Conservation (phyloP, 176 grass and related monocot species). For the Carex scoparia region DNA sequence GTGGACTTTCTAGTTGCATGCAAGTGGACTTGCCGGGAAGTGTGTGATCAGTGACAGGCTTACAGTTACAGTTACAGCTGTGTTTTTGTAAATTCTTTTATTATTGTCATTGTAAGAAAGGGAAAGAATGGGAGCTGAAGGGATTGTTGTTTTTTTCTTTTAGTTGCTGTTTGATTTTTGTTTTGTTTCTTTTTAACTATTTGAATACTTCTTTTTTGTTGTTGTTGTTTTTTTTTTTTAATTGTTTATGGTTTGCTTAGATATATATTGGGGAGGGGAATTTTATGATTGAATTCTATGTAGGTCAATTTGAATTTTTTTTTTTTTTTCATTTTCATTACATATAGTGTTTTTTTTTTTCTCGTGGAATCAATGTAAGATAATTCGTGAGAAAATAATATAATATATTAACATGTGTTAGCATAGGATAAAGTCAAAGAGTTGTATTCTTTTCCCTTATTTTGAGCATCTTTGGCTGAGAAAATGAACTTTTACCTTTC, state of each 20-base stretch:
- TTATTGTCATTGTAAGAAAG: slow-evolving; percentile 18
- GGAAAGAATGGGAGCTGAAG: background rate
- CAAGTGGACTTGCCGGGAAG: background rate
- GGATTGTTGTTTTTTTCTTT: background rate
- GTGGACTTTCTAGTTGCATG: slow-evolving; percentile 75
- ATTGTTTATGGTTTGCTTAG: slow-evolving; percentile 37
- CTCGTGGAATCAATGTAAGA: background rate
- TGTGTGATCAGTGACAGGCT: background rate
- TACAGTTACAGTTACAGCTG: background rate
- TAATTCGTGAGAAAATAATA: background rate
- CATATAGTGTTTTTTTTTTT: background rate
- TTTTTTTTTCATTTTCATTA: background rate
- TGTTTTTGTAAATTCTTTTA: slow-evolving; percentile 17
- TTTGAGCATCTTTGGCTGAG: background rate
- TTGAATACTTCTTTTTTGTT: slow-evolving; percentile 36
- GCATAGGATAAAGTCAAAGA: background rate
- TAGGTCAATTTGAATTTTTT: slow-evolving; percentile 9
- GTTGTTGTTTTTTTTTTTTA: background rate
- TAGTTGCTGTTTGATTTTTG: slow-evolving; percentile 37
- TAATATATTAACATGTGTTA: background rate
- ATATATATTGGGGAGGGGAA: slow-evolving; percentile 32
- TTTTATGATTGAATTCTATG: background rate
- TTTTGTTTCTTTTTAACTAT: slow-evolving; percentile 4
- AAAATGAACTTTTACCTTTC: background rate
- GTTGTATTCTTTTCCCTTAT: background rate